Evolutionary conservation across 1,139 yeast species (phyloP), one percentile per base, ranked within the genome.

Genomic region (Hemisphaericaspora subhashii): DNA sequence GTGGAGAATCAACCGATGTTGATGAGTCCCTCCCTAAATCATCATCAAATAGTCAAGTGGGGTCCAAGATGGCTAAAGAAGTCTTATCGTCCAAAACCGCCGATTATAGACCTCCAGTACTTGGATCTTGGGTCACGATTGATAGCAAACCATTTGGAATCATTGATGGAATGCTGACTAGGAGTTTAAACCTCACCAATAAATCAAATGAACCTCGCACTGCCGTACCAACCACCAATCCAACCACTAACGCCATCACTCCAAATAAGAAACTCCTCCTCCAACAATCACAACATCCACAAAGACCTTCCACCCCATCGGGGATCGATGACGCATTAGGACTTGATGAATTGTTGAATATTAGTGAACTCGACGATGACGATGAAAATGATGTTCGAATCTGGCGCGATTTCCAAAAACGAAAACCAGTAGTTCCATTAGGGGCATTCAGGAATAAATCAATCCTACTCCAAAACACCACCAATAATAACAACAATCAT

Each of bases 1-100:
- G 74, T 47, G 95, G 92, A 33, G 96, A 90, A 51, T 86, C 95
- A 9, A 92, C 98, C 0, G 98, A 92, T 60, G 95, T 87, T 45
- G 98, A 92, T 56, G 74, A 78, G 22, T 72, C 81, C 14, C 64
- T 90, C 33, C 81, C 81, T 13, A 77, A 81, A 4, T 75, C 84
- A 5, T 70, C 79, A 10, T 20, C 38, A 2, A 33, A 29, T 20
- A 70, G 75, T 40, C 72, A 68, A 38, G 63, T 81, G 25, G 94
- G 89, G 1, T 80, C 88, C 7, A 82, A 84, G 49, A 80, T 86
- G 45, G 90, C 92, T 2, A 89, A 92, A 48, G 98, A 92, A 58
- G 88, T 92, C 10, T 73, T 92, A 15, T 84, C 95, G 7, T 83
- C 95, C 1, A 84, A 89, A 37, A 82, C 85, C 6, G 83, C 86